Percentiles rank a stretch among this genome's conserved stretches.
phyloP scores from a whole-genome alignment of 179 eudicot genomes.

The Sideroxylon spinosum region DNA sequence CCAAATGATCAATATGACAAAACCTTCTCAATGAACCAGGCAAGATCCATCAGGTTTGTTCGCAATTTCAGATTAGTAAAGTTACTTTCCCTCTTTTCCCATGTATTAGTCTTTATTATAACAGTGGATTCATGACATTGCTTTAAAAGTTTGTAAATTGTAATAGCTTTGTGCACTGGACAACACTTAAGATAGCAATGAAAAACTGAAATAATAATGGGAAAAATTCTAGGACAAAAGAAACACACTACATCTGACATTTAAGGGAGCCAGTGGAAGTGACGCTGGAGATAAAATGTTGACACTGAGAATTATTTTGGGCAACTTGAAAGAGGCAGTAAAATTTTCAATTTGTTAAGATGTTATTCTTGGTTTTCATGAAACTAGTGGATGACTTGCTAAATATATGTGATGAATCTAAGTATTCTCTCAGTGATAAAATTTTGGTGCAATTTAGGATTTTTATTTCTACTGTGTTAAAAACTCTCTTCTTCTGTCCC shows the following conservation, averaged over 20 bases:
- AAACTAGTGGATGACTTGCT: not conserved
- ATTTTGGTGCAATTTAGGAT: not conserved
- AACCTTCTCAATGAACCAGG: constrained; percentile 65
- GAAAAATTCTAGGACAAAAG: not conserved
- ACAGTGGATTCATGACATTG: not conserved
- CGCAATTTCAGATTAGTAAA: not conserved
- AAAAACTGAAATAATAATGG: not conserved
- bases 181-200: not conserved
- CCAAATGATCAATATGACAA: constrained; percentile 58
- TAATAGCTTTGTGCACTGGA: no score
- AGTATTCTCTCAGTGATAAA: not conserved
- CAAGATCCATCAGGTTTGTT: constrained; percentile 63
- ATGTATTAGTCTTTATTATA: not conserved
- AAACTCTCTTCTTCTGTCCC: not conserved
- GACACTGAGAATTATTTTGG: not conserved
- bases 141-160: not conserved
- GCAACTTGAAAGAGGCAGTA: not conserved
- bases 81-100: not conserved
- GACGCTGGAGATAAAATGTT: not conserved
- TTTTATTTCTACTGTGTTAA: not conserved
- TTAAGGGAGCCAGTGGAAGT: not conserved
- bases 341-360: not conserved
- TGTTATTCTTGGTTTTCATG: not conserved
- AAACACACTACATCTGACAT: not conserved
- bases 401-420: not conserved